Conservation (phyloP, 163 green algal species). For the Scenedesmus sp. region DNA sequence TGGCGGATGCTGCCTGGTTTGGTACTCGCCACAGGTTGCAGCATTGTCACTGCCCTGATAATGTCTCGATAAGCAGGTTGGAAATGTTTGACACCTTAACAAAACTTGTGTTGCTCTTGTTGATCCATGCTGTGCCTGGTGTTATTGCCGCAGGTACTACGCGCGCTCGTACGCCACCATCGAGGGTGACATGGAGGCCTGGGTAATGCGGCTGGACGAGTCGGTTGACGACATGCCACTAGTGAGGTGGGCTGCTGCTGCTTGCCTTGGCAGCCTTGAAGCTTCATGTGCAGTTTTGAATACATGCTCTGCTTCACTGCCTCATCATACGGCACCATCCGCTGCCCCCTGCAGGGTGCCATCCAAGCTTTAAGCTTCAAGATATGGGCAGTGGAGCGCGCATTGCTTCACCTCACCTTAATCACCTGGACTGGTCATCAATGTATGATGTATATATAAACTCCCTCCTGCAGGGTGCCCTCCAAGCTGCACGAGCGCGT, state of each 20-base stretch:
- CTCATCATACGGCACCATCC: background rate
- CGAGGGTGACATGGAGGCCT: slow-evolving; percentile 42
- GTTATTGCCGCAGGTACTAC: slow-evolving; percentile 37
- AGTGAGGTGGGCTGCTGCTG: background rate
- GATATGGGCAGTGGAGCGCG: too few species aligned
- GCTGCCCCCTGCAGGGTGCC: background rate
- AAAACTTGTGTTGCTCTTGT: background rate
- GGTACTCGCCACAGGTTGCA: too few species aligned
- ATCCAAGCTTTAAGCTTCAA: background rate
- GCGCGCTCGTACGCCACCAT: slow-evolving; percentile 26
- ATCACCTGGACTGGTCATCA: too few species aligned
- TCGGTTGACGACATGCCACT: slow-evolving; percentile 34
- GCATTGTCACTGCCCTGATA: too few species aligned
- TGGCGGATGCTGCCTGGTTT: background rate
- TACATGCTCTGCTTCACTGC: background rate
- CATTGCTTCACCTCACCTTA: too few species aligned
- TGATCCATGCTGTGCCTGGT: background rate
- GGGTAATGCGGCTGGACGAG: slow-evolving; percentile 37
- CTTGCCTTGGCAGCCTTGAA: background rate
- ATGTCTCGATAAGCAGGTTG: background rate
- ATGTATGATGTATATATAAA: background rate
- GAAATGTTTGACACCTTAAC: background rate
- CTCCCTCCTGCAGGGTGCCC: background rate
- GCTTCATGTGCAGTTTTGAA: too few species aligned
- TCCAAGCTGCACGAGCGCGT: slow-evolving; percentile 28